These are phyloP conservation scores for Arthrobotrys musiformis DNA, from an alignment of 2,329 filamentous ascomycete genomes.

Conservation along the genomic window DNA sequence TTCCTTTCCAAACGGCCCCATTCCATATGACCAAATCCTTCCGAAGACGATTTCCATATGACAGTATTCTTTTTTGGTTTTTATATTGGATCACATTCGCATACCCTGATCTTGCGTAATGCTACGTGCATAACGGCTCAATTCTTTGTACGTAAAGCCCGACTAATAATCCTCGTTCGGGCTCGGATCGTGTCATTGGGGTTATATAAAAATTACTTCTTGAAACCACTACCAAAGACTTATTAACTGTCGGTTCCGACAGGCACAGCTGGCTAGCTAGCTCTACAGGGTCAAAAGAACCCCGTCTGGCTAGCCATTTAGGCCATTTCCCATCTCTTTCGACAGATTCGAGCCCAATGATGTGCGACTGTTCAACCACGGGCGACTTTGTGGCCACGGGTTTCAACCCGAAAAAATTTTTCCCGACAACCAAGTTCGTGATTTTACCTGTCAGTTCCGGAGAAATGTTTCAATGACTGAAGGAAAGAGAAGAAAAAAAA, in stretches of 20 bases:
- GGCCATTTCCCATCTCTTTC: not conserved
- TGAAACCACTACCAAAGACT: no score
- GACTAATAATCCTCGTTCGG: conserved; percentile 32
- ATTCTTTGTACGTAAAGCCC: conserved; percentile 46
- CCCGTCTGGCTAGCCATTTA: not conserved
- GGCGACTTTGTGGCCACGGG: conserved; percentile 21
- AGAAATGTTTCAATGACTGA: not conserved
- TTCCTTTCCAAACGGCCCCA: not conserved
- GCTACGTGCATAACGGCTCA: conserved; percentile 10
- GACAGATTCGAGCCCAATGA: conserved; percentile 19
- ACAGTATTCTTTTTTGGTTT: not conserved
- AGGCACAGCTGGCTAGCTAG: not conserved
- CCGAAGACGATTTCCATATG: not conserved
- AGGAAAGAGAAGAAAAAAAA: not conserved
- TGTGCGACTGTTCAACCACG: conserved; percentile 34
- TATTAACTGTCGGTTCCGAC: not conserved
- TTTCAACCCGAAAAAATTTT: conserved; percentile 26
- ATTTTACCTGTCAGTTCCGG: not conserved
- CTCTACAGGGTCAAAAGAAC: not conserved
- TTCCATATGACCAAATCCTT: conserved; percentile 6
- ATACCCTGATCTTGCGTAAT: conserved; percentile 31
- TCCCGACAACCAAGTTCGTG: not conserved
- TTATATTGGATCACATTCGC: conserved; percentile 24
- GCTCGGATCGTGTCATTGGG: conserved; percentile 13
- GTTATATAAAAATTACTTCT: conserved; percentile 10